Evolutionary conservation across 441 rosid genomes (phyloP), one percentile per base, ranked within the genome.

Genomic region (Arabidopsis hybrid): DNA sequence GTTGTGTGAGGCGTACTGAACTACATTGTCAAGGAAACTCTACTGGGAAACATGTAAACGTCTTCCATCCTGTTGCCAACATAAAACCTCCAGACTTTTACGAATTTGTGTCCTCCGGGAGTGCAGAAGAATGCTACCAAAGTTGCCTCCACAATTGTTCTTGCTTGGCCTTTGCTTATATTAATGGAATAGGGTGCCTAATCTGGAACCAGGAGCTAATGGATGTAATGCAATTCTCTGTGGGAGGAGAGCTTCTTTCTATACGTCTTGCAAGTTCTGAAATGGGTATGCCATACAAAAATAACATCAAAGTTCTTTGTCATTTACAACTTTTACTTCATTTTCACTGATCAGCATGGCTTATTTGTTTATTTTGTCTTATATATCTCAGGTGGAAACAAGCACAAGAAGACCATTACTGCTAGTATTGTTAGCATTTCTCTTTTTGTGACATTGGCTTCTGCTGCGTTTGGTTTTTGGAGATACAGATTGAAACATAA

Each of bases 11-110:
- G 80, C 84, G 76, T 43, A 49, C 77, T 4, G 34, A 62, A 8
- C 56, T 88, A 78, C 66, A 70, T 26, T 92, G 96, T 77, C 78
- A 42, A 71, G 72, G 75, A 73, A 85, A 78, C 32, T 34, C 14
- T 36, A 79, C 53, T 29, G 21, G 18, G 4, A 79, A 60, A 40
- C 34, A 34, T 49, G 61, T 67, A 8, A 70, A 34, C 7, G 65
- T 10, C 40, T 61, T 49, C 10, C 90, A 87, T 67, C 79, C 79
- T 6, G 86, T 92, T 72, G 74, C 67, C 31, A 52, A 72, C 21
- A 17, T 76, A 69, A 90, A 90, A 77, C 72, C 89, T 74, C 94
- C 97, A 0, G 88, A 90, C 83, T 86, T 80, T 35, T 87, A 69
- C 3, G 72, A 51, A 14, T 64, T 72, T 29, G 3, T 35, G 5